Evolutionary conservation across 1,284 basidiomycete species (phyloP).

Genomic region (Cyathus olla): DNA sequence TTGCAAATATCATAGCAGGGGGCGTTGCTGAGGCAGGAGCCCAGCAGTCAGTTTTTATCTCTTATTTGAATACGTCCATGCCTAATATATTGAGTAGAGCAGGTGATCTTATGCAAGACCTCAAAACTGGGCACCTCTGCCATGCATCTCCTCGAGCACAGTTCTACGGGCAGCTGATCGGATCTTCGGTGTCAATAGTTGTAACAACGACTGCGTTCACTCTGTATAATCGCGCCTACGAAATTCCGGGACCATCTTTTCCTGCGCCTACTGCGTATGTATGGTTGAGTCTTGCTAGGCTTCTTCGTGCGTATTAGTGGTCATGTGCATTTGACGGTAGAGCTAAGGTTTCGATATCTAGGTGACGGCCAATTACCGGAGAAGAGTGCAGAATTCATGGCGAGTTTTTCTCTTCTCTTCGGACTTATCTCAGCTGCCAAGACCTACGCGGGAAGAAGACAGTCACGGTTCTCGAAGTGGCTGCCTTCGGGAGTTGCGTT

Average conservation of each 20-base stretch:
- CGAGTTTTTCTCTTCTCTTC: constrained; percentile 80
- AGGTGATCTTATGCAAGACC: constrained; percentile 98
- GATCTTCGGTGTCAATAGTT: constrained; percentile 88
- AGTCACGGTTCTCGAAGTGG: constrained; percentile 69
- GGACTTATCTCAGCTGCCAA: constrained; percentile 77
- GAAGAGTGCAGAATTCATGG: constrained; percentile 86
- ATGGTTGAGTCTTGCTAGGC: constrained; percentile 91
- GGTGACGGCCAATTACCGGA: constrained; percentile 87
- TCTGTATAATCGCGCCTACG: constrained; percentile 89
- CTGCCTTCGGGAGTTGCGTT: constrained; percentile 93
- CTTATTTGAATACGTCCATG: constrained; percentile 4
- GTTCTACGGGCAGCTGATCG: constrained; percentile 91
- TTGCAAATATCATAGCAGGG: constrained; percentile 96
- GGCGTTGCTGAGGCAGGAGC: constrained; percentile 97
- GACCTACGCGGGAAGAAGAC: constrained; percentile 62
- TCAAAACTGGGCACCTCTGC: constrained; percentile 95
- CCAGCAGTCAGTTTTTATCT: constrained; percentile 76
- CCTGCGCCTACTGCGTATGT: constrained; percentile 94
- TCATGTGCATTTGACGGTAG: constrained; percentile 13
- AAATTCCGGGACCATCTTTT: constrained; percentile 90
- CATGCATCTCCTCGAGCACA: constrained; percentile 89
- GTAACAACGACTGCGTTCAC: constrained; percentile 91
- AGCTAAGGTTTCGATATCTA: constrained; percentile 31
- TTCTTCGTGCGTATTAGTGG: constrained; percentile 76
- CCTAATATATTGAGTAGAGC: constrained; percentile 62